These are phyloP conservation scores for Canavalia gladiata DNA, from an alignment of 306 rosid species.

Conservation along the genomic window DNA sequence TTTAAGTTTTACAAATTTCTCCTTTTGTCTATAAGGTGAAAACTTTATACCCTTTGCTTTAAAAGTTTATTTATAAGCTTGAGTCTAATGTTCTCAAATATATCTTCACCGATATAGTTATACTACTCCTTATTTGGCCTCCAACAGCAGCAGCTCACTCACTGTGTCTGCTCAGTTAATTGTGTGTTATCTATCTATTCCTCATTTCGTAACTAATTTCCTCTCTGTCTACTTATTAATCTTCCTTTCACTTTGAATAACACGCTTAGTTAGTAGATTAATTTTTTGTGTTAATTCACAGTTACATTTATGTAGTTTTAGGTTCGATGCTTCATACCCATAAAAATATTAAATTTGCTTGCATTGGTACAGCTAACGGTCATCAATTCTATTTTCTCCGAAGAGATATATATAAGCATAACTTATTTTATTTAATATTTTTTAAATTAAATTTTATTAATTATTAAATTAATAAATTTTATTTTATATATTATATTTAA, in stretches of 20 bases:
- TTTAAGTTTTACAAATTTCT: slow-evolving; percentile 22
- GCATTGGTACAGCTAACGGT: neutral
- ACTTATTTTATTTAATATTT: no score
- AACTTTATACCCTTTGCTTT: slow-evolving; percentile 13
- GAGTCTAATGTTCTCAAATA: slow-evolving; percentile 26
- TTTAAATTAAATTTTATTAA: no score
- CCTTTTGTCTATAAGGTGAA: slow-evolving; percentile 15
- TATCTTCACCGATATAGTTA: slow-evolving; percentile 68
- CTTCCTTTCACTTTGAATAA: slow-evolving; percentile 21
- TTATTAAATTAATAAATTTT: no score
- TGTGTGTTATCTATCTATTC: slow-evolving; percentile 87
- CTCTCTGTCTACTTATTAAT: slow-evolving; percentile 31
- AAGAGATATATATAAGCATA: no score
- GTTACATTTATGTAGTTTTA: neutral
- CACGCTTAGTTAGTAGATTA: neutral
- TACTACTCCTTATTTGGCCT: slow-evolving; percentile 79
- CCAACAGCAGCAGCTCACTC: slow-evolving; percentile 88
- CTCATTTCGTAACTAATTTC: slow-evolving; percentile 74
- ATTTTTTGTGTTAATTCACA: neutral
- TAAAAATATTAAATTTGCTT: neutral
- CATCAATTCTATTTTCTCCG: no score
- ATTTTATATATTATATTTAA: no score
- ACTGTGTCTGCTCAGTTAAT: slow-evolving; percentile 91
- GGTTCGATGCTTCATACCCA: neutral
- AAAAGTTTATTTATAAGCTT: slow-evolving; percentile 13